Evolutionary conservation across 1,284 basidiomycete species (phyloP).

Genomic region (Ustilago cynodontis): DNA sequence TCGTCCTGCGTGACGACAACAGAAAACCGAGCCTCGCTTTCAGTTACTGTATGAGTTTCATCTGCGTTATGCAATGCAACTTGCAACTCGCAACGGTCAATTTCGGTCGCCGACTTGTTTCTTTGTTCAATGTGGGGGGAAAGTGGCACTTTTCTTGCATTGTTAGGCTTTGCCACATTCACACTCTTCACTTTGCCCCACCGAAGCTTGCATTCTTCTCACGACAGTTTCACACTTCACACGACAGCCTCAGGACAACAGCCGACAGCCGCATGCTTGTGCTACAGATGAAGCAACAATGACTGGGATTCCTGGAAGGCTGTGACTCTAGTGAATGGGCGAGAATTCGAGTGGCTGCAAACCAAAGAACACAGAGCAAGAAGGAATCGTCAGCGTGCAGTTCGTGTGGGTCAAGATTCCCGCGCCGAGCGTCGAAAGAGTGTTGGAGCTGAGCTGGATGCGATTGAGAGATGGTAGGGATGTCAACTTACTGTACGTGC

Average conservation of each 20-base stretch:
- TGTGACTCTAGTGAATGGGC: conserved; percentile 32
- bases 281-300: too few relatives aligned
- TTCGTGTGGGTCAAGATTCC: not conserved
- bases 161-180: conserved; percentile 2
- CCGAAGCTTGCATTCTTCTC: not conserved
- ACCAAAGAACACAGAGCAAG: not conserved
- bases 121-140: conserved; percentile 1
- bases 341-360: conserved; percentile 49
- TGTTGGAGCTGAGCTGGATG: too few relatives aligned
- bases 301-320: too few relatives aligned
- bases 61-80: not conserved
- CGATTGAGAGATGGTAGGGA: not conserved
- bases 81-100: conserved; percentile 2
- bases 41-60: not conserved
- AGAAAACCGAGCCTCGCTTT: not conserved
- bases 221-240: not conserved
- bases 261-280: too few relatives aligned
- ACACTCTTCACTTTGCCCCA: not conserved
- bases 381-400: not conserved
- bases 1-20: conserved; percentile 1
- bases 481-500: conserved; percentile 54
- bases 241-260: too few relatives aligned
- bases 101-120: not conserved
- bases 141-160: not conserved
- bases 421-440: not conserved